These are phyloP conservation scores for Cordyceps farinosa DNA, from an alignment of 2,329 filamentous ascomycete species.

Conservation along the genomic window DNA sequence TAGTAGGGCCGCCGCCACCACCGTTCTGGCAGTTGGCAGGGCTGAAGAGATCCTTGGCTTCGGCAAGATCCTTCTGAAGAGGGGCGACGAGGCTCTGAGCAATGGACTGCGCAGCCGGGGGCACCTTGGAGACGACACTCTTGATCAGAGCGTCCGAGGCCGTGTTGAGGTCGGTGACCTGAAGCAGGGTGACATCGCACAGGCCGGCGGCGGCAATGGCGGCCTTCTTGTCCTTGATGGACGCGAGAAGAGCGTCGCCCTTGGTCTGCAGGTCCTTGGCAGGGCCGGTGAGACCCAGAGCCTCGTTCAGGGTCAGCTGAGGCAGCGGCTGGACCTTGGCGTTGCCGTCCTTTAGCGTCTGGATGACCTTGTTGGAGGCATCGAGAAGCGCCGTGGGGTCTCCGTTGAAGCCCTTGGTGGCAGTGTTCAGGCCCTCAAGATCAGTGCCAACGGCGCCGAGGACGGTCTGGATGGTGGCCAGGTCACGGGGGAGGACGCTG, in stretches of 20 bases:
- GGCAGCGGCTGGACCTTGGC: constrained; percentile 19
- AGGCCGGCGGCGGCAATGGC: constrained; percentile 28
- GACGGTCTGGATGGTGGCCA: constrained; percentile 19
- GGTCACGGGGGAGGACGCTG: constrained; percentile 19
- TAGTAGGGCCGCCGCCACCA: not conserved
- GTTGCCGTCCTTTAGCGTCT: constrained; percentile 21
- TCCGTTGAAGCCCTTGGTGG: constrained; percentile 26
- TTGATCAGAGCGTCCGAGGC: constrained; percentile 28
- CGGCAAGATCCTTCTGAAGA: constrained; percentile 25
- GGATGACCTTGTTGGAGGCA: constrained; percentile 24
- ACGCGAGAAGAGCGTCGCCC: constrained; percentile 24
- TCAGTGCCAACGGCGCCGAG: constrained; percentile 14
- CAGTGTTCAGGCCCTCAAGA: constrained; percentile 24
- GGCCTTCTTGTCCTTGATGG: constrained; percentile 28
- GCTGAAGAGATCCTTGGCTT: constrained; percentile 26
- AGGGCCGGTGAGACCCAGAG: constrained; percentile 21
- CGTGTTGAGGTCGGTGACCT: constrained; percentile 25
- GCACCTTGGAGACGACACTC: constrained; percentile 30
- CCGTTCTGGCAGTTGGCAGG: constrained; percentile 30
- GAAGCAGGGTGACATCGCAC: constrained; percentile 26
- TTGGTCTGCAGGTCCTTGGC: constrained; percentile 26
- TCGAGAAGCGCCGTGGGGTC: constrained; percentile 21
- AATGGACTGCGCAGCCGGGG: constrained; percentile 27
- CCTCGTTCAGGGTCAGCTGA: constrained; percentile 20
- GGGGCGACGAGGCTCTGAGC: constrained; percentile 26